Percentiles rank a stretch among this genome's conserved stretches.
phyloP scores from a whole-genome alignment of 768 basidiomycete species.

The Podaxis sp. region DNA sequence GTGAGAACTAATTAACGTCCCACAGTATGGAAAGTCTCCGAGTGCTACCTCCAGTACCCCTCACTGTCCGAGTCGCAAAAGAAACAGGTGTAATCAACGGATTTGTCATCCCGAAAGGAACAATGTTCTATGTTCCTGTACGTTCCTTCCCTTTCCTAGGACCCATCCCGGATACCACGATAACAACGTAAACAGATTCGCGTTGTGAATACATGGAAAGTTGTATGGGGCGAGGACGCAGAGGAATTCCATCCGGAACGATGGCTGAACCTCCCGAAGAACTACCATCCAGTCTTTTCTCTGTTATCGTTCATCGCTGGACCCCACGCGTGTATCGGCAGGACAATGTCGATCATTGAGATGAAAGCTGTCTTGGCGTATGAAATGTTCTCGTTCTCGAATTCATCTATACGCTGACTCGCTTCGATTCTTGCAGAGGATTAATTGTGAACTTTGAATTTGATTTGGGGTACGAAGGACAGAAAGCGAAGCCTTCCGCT shows the following conservation, averaged over 20 bases:
- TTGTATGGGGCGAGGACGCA: constrained; percentile 51
- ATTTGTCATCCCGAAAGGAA: constrained; percentile 42
- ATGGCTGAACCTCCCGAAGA: constrained; percentile 41
- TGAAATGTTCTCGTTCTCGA: neutral
- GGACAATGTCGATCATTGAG: constrained; percentile 48
- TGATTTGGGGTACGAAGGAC: constrained; percentile 37
- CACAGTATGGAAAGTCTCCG: constrained; percentile 41
- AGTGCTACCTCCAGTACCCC: constrained; percentile 40
- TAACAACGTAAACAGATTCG: constrained; percentile 36
- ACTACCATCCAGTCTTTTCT: constrained; percentile 35
- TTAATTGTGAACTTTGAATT: constrained; percentile 43
- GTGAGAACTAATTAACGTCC: neutral
- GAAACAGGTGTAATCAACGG: constrained; percentile 43
- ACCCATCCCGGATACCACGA: neutral
- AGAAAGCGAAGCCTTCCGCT: constrained; percentile 24
- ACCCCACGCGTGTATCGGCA: constrained; percentile 47
- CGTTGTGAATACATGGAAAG: constrained; percentile 49
- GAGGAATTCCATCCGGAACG: constrained; percentile 50
- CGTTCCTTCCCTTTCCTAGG: constrained; percentile 1
- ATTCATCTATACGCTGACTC: neutral
- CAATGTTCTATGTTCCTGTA: constrained; percentile 39
- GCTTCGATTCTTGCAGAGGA: constrained; percentile 19
- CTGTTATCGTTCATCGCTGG: constrained; percentile 44
- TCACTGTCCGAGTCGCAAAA: constrained; percentile 36
- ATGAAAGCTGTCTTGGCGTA: constrained; percentile 47